These are phyloP conservation scores for Helianthus tuberosus DNA, from an alignment of 129 eudicot genomes.

Conservation along the genomic window DNA sequence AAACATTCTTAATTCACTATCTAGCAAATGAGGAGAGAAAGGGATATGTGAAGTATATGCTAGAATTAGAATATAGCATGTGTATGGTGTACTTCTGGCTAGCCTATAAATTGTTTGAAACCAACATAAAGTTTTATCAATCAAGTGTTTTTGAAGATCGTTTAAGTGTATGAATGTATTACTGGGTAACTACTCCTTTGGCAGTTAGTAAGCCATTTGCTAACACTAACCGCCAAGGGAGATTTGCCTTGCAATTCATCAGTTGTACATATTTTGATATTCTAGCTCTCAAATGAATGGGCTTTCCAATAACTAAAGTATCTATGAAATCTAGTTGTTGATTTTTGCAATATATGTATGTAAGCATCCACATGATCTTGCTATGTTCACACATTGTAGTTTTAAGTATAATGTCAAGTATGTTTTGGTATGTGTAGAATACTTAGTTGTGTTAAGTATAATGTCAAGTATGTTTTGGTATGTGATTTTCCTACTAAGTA, in stretches of 20 bases:
- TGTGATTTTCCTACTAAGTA: too few relatives aligned
- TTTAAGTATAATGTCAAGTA: too few relatives aligned
- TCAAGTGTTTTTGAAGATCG: neutral
- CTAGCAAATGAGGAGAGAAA: neutral
- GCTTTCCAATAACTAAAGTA: neutral
- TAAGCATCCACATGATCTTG: too few relatives aligned
- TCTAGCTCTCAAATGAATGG: neutral
- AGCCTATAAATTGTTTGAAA: conserved; percentile 10
- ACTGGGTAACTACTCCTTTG: conserved; percentile 10
- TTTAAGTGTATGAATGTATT: conserved; percentile 9
- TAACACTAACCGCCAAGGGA: conserved; percentile 6
- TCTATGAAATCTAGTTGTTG: too few relatives aligned
- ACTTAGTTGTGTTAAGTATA: too few relatives aligned
- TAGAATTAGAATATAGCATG: neutral
- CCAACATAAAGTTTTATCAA: neutral
- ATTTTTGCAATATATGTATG: too few relatives aligned
- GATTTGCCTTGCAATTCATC: conserved; percentile 11
- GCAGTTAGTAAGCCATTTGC: neutral
- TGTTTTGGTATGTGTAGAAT: too few relatives aligned
- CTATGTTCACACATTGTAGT: too few relatives aligned
- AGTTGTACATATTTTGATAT: neutral
- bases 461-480: too few relatives aligned
- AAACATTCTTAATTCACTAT: conserved; percentile 6
- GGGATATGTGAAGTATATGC: conserved; percentile 18
- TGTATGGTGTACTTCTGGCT: neutral